phyloP scores from a whole-genome alignment of 192 early-diverging fungal genomes.

The Coemansia sp. region DNA sequence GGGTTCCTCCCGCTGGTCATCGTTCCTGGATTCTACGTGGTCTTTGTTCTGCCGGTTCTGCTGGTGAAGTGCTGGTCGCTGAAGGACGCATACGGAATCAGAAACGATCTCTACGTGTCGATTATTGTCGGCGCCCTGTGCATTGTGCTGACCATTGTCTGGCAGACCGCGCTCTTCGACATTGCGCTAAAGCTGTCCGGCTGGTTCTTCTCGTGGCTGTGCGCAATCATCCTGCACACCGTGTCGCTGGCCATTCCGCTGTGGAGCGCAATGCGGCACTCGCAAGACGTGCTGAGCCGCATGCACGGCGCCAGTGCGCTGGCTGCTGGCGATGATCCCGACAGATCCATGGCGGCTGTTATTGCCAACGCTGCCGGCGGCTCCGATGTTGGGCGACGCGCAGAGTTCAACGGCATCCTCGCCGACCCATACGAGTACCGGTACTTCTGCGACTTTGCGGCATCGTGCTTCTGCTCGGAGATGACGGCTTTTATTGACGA shows the following conservation, averaged over 20 bases:
- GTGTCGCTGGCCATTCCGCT: conserved; percentile 36
- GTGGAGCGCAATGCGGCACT: conserved; percentile 31
- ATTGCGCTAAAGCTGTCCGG: conserved; percentile 37
- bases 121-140: conserved; percentile 22
- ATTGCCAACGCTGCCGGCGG: conserved; percentile 31
- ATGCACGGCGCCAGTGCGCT: conserved; percentile 39
- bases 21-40: conserved; percentile 11
- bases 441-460: conserved; percentile 51
- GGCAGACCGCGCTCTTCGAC: conserved; percentile 27
- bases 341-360: conserved; percentile 20
- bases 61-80: conserved; percentile 35
- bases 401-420: conserved; percentile 44
- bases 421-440: conserved; percentile 48
- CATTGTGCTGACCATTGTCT: conserved; percentile 23
- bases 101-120: conserved; percentile 41
- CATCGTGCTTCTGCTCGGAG: conserved; percentile 54
- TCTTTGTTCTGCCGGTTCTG: conserved; percentile 30
- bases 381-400: conserved; percentile 21
- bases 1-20: conserved; percentile 27
- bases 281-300: conserved; percentile 35
- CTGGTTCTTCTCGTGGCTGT: conserved; percentile 43
- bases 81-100: conserved; percentile 47
- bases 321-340: conserved; percentile 6
- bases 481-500: conserved; percentile 52
- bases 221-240: conserved; percentile 25